Evolutionary conservation across 768 basidiomycete species (phyloP).

Genomic region (Trametes cingulata): DNA sequence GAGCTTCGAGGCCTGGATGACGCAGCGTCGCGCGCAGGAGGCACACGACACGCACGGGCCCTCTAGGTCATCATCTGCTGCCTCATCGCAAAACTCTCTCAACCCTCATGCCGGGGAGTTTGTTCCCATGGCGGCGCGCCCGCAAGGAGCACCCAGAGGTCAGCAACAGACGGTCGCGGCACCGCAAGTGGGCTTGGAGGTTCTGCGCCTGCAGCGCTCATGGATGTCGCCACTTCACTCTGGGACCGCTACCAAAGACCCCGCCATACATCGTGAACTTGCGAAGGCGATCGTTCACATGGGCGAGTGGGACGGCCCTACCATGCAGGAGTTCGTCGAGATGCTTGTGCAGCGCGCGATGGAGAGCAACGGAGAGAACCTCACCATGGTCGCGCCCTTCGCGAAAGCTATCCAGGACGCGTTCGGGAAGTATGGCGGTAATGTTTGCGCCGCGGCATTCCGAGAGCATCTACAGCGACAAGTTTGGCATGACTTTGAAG

Average conservation of each 20-base stretch:
- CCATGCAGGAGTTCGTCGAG: conserved; percentile 5
- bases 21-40: not conserved
- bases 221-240: conserved; percentile 17
- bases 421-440: not conserved
- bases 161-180: not conserved
- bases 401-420: conserved; percentile 4
- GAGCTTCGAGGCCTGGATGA: conserved; percentile 3
- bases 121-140: conserved; percentile 8
- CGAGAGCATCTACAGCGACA: not conserved
- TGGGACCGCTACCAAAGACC: not conserved
- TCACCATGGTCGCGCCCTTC: conserved; percentile 1
- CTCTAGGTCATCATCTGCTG: not conserved
- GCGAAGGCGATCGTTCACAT: conserved; percentile 13
- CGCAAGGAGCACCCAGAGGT: not conserved
- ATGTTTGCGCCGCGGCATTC: conserved; percentile 1
- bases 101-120: conserved; percentile 16
- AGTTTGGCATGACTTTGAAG: conserved; percentile 10
- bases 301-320: conserved; percentile 12
- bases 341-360: conserved; percentile 10
- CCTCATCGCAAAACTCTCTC: not conserved
- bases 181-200: not conserved
- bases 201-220: not conserved
- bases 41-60: not conserved
- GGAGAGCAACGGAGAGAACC: conserved; percentile 1
- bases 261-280: not conserved